phyloP scores from a whole-genome alignment of 192 early-diverging fungal species.

The Cladochytrium replicatum region DNA sequence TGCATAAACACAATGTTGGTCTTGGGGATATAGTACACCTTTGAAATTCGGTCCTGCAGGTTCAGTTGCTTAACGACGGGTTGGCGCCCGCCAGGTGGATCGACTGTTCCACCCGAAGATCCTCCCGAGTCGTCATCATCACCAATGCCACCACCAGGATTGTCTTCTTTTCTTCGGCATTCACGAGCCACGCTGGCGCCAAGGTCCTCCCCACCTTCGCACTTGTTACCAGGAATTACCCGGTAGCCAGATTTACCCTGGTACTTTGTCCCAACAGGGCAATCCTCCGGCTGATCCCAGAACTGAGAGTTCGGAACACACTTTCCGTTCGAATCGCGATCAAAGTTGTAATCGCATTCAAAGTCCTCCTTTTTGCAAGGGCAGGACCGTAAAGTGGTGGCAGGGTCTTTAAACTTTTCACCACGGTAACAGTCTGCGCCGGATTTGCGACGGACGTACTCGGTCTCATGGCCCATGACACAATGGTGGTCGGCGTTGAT shows the following conservation, averaged over 20 bases:
- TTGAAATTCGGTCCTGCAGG: slow-evolving; percentile 40
- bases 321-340: slow-evolving; percentile 20
- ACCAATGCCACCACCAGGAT: slow-evolving; percentile 21
- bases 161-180: slow-evolving; percentile 5
- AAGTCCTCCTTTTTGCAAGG: slow-evolving; percentile 73
- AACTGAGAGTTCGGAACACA: slow-evolving; percentile 53
- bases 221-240: slow-evolving; percentile 75
- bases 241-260: slow-evolving; percentile 69
- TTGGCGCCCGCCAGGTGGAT: slow-evolving; percentile 7
- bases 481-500: slow-evolving; percentile 50
- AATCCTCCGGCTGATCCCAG: slow-evolving; percentile 50
- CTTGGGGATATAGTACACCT: slow-evolving; percentile 57
- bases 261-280: slow-evolving; percentile 56
- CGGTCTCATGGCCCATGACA: slow-evolving; percentile 67
- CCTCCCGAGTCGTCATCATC: slow-evolving; percentile 7
- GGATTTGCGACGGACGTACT: slow-evolving; percentile 67
- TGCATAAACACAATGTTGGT: slow-evolving; percentile 52
- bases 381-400: slow-evolving; percentile 43
- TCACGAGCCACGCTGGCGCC: not conserved
- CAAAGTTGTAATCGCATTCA: slow-evolving; percentile 87
- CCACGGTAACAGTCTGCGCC: slow-evolving; percentile 69
- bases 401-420: slow-evolving; percentile 46
- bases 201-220: slow-evolving; percentile 33
- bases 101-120: slow-evolving; percentile 9
- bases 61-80: slow-evolving; percentile 2